A percentile compares a stretch with the other conserved stretches of the same genome.
phyloP scores from a whole-genome alignment of 1,284 basidiomycete genomes.

The Irpex sp. region DNA sequence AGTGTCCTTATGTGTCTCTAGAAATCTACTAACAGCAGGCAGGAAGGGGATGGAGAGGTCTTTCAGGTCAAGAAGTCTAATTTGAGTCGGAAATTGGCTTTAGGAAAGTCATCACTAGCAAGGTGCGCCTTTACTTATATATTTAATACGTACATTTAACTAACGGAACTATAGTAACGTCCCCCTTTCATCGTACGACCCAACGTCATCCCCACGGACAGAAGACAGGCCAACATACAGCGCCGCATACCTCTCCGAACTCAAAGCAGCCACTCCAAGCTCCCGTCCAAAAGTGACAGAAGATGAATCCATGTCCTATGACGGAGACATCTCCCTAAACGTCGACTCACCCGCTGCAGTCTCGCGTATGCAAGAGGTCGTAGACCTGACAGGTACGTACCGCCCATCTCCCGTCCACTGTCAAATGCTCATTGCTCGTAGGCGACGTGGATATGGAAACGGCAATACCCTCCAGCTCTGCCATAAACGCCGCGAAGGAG shows the following conservation, averaged over 20 bases:
- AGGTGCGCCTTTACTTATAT: slow-evolving; percentile 15
- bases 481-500: slow-evolving; percentile 77
- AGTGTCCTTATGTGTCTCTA: slow-evolving; percentile 25
- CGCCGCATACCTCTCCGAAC: slow-evolving; percentile 72
- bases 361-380: slow-evolving; percentile 23
- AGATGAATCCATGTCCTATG: slow-evolving; percentile 31
- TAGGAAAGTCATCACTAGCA: slow-evolving; percentile 48
- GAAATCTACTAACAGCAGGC: slow-evolving; percentile 21
- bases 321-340: slow-evolving; percentile 53
- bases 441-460: slow-evolving; percentile 31
- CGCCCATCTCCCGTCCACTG: not conserved
- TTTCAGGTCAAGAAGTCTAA: slow-evolving; percentile 78
- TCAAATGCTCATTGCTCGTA: not conserved
- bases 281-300: slow-evolving; percentile 43
- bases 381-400: slow-evolving; percentile 37
- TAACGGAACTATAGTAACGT: slow-evolving; percentile 19
- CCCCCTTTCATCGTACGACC: slow-evolving; percentile 42
- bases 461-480: slow-evolving; percentile 72
- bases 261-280: slow-evolving; percentile 78
- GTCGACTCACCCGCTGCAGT: slow-evolving; percentile 29
- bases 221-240: slow-evolving; percentile 57
- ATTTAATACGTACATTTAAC: not conserved
- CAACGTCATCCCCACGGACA: slow-evolving; percentile 42
- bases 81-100: slow-evolving; percentile 60
- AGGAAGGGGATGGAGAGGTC: slow-evolving; percentile 57